These are phyloP conservation scores for Scenedesmus sp. DNA, from an alignment of 163 green algal genomes.

Conservation along the genomic window DNA sequence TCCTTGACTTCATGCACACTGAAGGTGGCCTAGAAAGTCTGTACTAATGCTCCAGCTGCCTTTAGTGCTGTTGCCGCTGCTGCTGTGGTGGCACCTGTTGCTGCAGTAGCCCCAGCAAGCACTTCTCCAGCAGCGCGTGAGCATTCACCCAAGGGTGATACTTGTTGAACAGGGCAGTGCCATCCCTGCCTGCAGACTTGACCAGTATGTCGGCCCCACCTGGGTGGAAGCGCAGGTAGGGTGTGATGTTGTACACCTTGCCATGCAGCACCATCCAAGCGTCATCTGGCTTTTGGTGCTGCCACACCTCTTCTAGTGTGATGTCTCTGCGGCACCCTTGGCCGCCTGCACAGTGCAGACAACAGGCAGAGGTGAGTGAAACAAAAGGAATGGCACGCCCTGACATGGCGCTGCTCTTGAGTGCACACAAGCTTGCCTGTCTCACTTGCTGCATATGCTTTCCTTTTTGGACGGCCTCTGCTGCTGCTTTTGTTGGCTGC, in stretches of 20 bases:
- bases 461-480: not conserved
- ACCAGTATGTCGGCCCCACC: conserved; percentile 83
- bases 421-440: not conserved
- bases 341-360: not conserved
- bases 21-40: no score
- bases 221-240: conserved; percentile 94
- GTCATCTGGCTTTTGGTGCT: conserved; percentile 84
- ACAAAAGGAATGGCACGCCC: not conserved
- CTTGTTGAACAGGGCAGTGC: conserved; percentile 91
- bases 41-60: not conserved
- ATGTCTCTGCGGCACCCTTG: conserved; percentile 72
- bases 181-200: conserved; percentile 88
- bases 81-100: conserved; percentile 3
- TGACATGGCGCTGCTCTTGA: not conserved
- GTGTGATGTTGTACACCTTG: conserved; percentile 94
- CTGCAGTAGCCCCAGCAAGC: conserved; percentile 80
- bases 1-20: not conserved
- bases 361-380: not conserved
- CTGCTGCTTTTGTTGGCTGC: no score
- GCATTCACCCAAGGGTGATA: conserved; percentile 93
- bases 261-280: conserved; percentile 73
- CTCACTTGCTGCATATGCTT: not conserved
- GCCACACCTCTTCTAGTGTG: conserved; percentile 83
- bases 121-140: conserved; percentile 88
- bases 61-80: conserved; percentile 10